Percentiles rank a stretch among this genome's conserved stretches.
These are phyloP conservation scores for Pinus tabuliformis DNA, from an alignment of 75 land plant species.

Conservation along the genomic window DNA sequence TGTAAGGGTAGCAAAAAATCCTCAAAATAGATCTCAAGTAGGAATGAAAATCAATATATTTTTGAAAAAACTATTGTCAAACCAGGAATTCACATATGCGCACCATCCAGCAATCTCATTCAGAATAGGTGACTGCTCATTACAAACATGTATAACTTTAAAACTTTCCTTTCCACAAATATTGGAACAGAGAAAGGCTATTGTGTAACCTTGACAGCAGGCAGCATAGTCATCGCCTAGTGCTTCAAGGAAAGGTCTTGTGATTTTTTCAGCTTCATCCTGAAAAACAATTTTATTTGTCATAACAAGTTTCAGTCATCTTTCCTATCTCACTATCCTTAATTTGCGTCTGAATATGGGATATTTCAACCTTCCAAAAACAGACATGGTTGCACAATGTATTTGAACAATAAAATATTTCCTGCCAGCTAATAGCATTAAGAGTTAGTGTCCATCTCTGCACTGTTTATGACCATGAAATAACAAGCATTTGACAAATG, in stretches of 20 bases:
- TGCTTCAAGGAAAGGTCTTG: conserved; percentile 68
- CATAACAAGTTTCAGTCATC: not conserved
- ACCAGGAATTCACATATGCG: not conserved
- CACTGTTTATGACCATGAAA: not conserved
- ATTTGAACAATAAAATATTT: not conserved
- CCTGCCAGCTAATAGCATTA: not conserved
- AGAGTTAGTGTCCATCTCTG: not conserved
- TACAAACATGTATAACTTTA: not conserved
- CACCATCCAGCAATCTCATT: not conserved
- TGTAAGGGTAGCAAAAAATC: too few species aligned
- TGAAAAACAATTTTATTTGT: not conserved
- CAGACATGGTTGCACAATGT: not conserved
- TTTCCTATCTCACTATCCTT: not conserved
- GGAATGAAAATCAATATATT: too few species aligned
- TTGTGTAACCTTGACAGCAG: conserved; percentile 67
- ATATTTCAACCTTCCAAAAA: not conserved
- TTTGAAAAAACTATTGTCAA: not conserved
- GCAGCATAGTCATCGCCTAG: conserved; percentile 87
- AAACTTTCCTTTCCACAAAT: not conserved
- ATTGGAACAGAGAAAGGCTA: not conserved
- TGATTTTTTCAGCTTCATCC: conserved; percentile 42
- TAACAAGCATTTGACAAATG: not conserved
- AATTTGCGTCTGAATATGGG: not conserved
- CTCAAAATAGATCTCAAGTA: too few species aligned
- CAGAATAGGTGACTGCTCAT: not conserved